phyloP scores from a whole-genome alignment of 2,329 filamentous ascomycete species.

The Nannizziopsis barbatae region DNA sequence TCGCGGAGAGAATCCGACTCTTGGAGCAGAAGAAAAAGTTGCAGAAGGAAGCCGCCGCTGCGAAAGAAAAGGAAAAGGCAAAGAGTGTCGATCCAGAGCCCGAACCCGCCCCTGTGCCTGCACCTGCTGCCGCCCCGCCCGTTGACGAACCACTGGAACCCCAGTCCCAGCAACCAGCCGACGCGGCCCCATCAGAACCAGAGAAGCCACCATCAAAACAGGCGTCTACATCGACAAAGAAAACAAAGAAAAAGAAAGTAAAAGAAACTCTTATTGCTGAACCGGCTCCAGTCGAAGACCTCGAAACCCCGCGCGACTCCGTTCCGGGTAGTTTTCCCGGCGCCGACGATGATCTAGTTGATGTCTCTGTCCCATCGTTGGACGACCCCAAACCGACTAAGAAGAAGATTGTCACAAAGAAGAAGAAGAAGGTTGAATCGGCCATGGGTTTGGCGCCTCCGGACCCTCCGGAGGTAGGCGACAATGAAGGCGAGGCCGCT shows the following conservation, averaged over 20 bases:
- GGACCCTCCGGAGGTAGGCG: slow-evolving; percentile 19
- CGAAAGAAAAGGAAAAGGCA: slow-evolving; percentile 28
- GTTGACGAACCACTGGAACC: slow-evolving; percentile 18
- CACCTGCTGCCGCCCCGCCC: slow-evolving; percentile 22
- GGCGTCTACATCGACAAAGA: slow-evolving; percentile 15
- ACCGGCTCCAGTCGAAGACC: slow-evolving; percentile 22
- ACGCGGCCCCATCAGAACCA: slow-evolving; percentile 17
- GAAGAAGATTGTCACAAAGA: slow-evolving; percentile 15
- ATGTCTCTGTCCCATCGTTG: slow-evolving; percentile 38
- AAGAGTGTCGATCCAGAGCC: slow-evolving; percentile 18
- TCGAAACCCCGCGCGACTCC: slow-evolving; percentile 27
- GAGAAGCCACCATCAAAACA: slow-evolving; percentile 27
- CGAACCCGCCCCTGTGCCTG: slow-evolving; percentile 21
- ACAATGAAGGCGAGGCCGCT: slow-evolving; percentile 34
- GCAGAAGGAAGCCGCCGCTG: slow-evolving; percentile 29
- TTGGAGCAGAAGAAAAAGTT: slow-evolving; percentile 35
- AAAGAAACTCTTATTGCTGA: slow-evolving; percentile 12
- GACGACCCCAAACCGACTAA: slow-evolving; percentile 25
- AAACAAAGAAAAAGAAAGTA: slow-evolving; percentile 16
- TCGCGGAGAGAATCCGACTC: slow-evolving; percentile 45
- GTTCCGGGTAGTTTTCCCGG: slow-evolving; percentile 48
- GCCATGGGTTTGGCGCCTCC: slow-evolving; percentile 25
- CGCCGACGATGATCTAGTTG: slow-evolving; percentile 36
- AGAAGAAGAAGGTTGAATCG: slow-evolving; percentile 14
- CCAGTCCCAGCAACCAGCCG: slow-evolving; percentile 9